Conservation (phyloP, 805 yeast genomes). For the Saturnispora diversa region DNA sequence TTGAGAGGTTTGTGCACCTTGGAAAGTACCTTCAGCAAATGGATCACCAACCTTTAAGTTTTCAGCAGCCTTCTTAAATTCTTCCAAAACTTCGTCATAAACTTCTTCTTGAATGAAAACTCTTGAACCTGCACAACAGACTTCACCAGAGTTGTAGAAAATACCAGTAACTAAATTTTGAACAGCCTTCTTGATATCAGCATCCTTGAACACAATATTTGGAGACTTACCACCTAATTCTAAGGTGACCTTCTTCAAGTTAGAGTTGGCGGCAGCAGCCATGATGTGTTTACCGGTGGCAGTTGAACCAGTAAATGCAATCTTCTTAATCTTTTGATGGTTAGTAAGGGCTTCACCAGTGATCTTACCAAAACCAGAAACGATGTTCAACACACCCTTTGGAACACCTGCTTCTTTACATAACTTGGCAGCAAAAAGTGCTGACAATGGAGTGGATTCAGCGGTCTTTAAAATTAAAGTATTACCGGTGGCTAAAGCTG, state of each 20-base stretch:
- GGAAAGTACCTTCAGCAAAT: conserved; percentile 56
- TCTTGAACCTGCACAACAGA: conserved; percentile 79
- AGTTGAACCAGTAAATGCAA: conserved; percentile 80
- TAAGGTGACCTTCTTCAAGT: conserved; percentile 61
- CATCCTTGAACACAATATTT: conserved; percentile 65
- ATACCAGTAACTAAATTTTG: conserved; percentile 56
- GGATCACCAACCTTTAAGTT: conserved; percentile 66
- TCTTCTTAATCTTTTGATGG: conserved; percentile 63
- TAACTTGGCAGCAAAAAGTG: conserved; percentile 55
- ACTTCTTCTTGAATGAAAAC: conserved; percentile 64
- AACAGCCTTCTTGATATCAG: conserved; percentile 43
- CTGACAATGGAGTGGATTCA: conserved; percentile 81
- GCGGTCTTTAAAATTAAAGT: conserved; percentile 84
- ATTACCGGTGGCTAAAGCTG: conserved; percentile 88
- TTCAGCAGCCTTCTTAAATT: conserved; percentile 52
- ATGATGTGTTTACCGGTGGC: conserved; percentile 65
- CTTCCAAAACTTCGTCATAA: conserved; percentile 52
- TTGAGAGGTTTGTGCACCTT: conserved; percentile 73
- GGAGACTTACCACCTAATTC: conserved; percentile 84
- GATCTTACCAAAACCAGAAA: conserved; percentile 67
- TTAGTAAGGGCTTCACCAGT: conserved; percentile 65
- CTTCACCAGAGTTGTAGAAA: conserved; percentile 75
- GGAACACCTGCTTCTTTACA: conserved; percentile 65
- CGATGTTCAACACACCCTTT: conserved; percentile 64
- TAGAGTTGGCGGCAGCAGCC: conserved; percentile 60